A percentile compares a stretch with the other conserved stretches of the same genome.
These are phyloP conservation scores for Podospora pseudopauciseta DNA, from an alignment of 495 filamentous ascomycete species.

Conservation along the genomic window DNA sequence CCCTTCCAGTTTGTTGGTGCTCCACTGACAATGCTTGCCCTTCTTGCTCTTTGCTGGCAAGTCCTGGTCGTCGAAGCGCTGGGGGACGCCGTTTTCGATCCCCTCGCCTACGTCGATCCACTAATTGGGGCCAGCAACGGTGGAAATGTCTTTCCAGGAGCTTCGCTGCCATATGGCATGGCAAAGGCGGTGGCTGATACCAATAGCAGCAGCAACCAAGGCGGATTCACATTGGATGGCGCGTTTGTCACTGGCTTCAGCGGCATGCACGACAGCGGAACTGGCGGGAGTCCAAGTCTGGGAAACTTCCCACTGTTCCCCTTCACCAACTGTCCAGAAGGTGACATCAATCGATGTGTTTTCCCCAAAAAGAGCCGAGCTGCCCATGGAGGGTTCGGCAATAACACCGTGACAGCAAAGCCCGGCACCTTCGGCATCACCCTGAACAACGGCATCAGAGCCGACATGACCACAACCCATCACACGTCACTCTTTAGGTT, in stretches of 20 bases:
- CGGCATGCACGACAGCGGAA: conserved; percentile 67
- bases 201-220: conserved; percentile 59
- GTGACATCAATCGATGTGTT: conserved; percentile 60
- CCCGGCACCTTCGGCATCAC: conserved; percentile 67
- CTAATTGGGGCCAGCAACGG: conserved; percentile 58
- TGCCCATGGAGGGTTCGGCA: conserved; percentile 39
- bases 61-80: conserved; percentile 6
- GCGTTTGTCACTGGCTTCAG: conserved; percentile 62
- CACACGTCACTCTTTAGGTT: conserved; percentile 68
- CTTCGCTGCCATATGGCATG: conserved; percentile 71
- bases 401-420: conserved; percentile 51
- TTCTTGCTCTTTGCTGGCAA: conserved; percentile 15
- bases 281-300: conserved; percentile 63
- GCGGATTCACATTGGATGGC: conserved; percentile 67
- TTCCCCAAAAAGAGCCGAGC: conserved; percentile 51
- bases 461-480: conserved; percentile 66
- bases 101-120: conserved; percentile 48
- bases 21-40: conserved; percentile 6
- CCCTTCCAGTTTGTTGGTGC: neutral
- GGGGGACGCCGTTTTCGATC: conserved; percentile 32
- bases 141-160: conserved; percentile 75
- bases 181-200: conserved; percentile 76
- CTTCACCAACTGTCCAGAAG: conserved; percentile 59
- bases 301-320: conserved; percentile 76
- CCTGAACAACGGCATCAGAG: conserved; percentile 54